Evolutionary conservation across 2,329 filamentous ascomycete species (phyloP).

Genomic region (Scytalidium lignicola): DNA sequence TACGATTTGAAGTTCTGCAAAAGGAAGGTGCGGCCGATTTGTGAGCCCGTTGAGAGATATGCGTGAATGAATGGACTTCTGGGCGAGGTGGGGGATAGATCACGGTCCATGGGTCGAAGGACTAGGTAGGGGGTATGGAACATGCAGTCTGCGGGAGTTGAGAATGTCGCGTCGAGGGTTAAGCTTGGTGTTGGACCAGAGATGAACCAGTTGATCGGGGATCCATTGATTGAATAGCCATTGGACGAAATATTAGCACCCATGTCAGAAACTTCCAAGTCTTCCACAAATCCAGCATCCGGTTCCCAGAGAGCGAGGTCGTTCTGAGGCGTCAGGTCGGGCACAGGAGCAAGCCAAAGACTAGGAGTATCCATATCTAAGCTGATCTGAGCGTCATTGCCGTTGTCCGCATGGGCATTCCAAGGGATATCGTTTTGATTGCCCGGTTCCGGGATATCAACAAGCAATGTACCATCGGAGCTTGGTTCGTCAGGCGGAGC

Average conservation of each 20-base stretch:
- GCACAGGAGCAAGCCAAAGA: slow-evolving; percentile 4
- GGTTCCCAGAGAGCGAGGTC: slow-evolving; percentile 8
- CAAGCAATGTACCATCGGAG: no score
- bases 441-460: no score
- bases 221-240: no score
- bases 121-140: slow-evolving; percentile 15
- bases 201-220: slow-evolving; percentile 5
- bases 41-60: slow-evolving; percentile 9
- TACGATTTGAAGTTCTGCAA: slow-evolving; percentile 12
- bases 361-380: no score
- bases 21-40: slow-evolving; percentile 12
- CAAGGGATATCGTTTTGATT: no score
- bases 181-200: slow-evolving; percentile 9
- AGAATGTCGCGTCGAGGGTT: slow-evolving; percentile 10
- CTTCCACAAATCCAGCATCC: slow-evolving; percentile 12
- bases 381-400: no score
- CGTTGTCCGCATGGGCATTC: no score
- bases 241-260: slow-evolving; percentile 3
- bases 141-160: slow-evolving; percentile 14
- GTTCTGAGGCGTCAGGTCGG: slow-evolving; percentile 9
- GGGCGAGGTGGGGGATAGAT: slow-evolving; percentile 3
- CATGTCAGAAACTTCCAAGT: slow-evolving; percentile 10
- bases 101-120: slow-evolving; percentile 9
- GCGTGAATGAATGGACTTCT: slow-evolving; percentile 14
- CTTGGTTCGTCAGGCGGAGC: no score